phyloP scores from a whole-genome alignment of 371 early-diverging fungal genomes.

The Rhizomucor miehei region DNA sequence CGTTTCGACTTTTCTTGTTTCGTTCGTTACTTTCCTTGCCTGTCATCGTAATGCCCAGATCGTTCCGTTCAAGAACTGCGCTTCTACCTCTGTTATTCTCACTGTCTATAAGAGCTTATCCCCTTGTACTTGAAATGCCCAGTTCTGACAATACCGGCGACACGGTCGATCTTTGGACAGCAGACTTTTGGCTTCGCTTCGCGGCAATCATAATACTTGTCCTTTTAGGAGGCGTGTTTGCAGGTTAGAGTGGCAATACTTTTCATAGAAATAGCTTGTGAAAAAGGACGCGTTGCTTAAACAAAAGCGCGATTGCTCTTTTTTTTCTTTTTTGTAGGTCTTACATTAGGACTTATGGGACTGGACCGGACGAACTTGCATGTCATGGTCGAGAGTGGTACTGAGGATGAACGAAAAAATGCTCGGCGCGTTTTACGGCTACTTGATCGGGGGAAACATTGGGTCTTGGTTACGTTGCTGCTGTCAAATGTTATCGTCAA shows the following conservation, averaged over 20 bases:
- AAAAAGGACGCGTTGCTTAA: no score
- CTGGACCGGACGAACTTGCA: conserved; percentile 66
- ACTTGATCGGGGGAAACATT: conserved; percentile 70
- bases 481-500: conserved; percentile 91
- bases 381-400: conserved; percentile 70
- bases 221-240: conserved; percentile 67
- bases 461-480: conserved; percentile 86
- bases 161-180: no score
- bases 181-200: conserved; percentile 39
- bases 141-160: not conserved
- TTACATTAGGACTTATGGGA: conserved; percentile 86
- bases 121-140: not conserved
- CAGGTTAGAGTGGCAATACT: no score
- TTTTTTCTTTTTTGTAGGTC: no score
- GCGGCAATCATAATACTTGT: conserved; percentile 52
- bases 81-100: no score
- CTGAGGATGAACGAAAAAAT: conserved; percentile 55
- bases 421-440: conserved; percentile 70
- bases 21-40: no score
- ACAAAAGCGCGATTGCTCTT: no score
- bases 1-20: no score
- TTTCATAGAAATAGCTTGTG: no score
- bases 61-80: no score
- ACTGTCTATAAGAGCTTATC: not conserved
- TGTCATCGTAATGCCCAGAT: no score